Evolutionary conservation across 2,329 filamentous ascomycete genomes (phyloP), one percentile per base, ranked within the genome.

Genomic region (Bipolaris zeicola): DNA sequence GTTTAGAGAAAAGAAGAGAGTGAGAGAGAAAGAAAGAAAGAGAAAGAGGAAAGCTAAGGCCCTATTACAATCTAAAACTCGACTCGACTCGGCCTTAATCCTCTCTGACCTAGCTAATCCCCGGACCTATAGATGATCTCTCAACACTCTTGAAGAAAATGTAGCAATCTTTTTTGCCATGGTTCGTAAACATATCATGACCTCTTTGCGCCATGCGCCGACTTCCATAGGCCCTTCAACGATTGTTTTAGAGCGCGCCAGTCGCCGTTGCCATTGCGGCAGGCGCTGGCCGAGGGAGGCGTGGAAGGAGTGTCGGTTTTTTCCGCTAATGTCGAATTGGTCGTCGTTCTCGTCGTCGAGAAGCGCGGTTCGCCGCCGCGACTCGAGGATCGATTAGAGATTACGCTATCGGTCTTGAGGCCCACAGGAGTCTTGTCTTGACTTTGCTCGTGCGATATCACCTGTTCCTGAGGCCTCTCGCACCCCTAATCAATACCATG

Each of bases 401-500:
- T 64, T 66, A 67, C 66, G 56, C 62, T 69, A 60, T 66, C 64
- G 52, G 62, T 66, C 52, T 68, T 69, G 72, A 73, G 72, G 72
- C 71, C 72, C 71, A 72, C 72, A 72, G 68, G 69, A 71, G 66
- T 63, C 57, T 65, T 68, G 58, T 67, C 61, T 60, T 62, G 65
- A 62, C 55, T 68, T 64, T 66, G 67, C 63, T 72, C 64, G 57
- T 61, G 69, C 63, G 67, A 62, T 58, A 57, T 74, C 63, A 71
- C 68, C 67, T 62, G 57, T 65, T 68, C 73, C 67, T 87, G 94
- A 69, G 70, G 67, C 73, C 74, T 74, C 75, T 69, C 74, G 69
- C 74, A 69, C 72, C 73, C 72, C 73, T 92, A 99, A 88, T 97
- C 94, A 85, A 98, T 97, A 77, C 93, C 94, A 80, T 99, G 92